Conservation (phyloP, 345 rosid species). For the Sisymbrium irio region DNA sequence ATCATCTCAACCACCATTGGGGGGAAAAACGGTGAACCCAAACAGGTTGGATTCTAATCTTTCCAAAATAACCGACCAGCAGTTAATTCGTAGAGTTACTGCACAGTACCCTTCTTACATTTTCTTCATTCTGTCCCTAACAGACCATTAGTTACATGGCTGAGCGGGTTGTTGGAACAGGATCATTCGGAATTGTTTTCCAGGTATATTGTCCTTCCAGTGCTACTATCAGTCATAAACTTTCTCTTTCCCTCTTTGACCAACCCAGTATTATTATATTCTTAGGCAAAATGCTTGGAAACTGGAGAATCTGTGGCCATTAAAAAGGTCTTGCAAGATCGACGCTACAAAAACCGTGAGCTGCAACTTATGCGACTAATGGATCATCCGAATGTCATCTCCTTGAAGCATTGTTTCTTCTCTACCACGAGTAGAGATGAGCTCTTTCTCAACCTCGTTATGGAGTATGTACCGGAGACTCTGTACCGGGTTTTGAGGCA, state of each 20-base stretch:
- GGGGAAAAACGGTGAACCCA: conserved; percentile 86
- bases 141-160: conserved; percentile 93
- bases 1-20: conserved; percentile 80
- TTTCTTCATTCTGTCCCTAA: conserved; percentile 3
- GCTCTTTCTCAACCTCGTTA: conserved; percentile 72
- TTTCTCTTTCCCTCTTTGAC: background rate
- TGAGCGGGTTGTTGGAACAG: conserved; percentile 75
- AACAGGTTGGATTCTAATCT: conserved; percentile 46
- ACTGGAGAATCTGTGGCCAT: conserved; percentile 78
- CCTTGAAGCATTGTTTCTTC: conserved; percentile 80
- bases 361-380: conserved; percentile 70
- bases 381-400: conserved; percentile 79
- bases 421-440: conserved; percentile 78
- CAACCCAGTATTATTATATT: background rate
- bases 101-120: background rate
- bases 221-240: background rate
- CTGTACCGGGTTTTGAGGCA: conserved; percentile 60
- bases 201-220: conserved; percentile 45
- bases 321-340: conserved; percentile 80
- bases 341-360: conserved; percentile 77
- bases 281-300: conserved; percentile 84
- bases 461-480: conserved; percentile 84
- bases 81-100: background rate
- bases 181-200: conserved; percentile 77
- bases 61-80: background rate